Percentiles rank a stretch among this genome's conserved stretches.
phyloP scores from a whole-genome alignment of 1,139 yeast genomes.

The Yamadazyma triangularis region DNA sequence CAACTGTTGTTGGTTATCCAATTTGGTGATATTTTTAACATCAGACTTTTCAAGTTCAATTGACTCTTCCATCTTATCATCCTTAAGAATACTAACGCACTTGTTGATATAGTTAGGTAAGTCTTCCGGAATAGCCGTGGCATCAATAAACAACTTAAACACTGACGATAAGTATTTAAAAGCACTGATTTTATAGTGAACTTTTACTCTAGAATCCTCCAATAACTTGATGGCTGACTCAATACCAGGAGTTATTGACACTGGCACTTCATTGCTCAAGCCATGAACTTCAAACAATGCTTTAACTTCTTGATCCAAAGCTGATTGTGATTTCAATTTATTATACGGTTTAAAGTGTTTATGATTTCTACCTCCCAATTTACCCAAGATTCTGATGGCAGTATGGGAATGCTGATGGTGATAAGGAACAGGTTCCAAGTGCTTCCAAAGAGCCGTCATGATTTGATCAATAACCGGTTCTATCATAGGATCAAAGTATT shows the following conservation, averaged over 20 bases:
- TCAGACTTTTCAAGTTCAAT: conserved; percentile 39
- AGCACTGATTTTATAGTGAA: conserved; percentile 72
- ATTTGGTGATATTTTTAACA: conserved; percentile 44
- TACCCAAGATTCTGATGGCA: conserved; percentile 88
- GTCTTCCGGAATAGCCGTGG: conserved; percentile 57
- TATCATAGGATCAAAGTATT: conserved; percentile 93
- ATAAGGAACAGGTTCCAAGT: conserved; percentile 86
- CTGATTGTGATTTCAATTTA: conserved; percentile 53
- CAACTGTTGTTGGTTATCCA: conserved; percentile 58
- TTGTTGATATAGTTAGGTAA: conserved; percentile 41
- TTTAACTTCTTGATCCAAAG: conserved; percentile 62
- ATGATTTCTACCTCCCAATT: conserved; percentile 93
- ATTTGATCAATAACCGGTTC: conserved; percentile 95
- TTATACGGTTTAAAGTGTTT: conserved; percentile 73
- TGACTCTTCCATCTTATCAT: conserved; percentile 35
- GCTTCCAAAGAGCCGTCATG: conserved; percentile 89
- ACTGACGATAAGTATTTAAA: conserved; percentile 67
- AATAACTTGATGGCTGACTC: conserved; percentile 65
- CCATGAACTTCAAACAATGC: conserved; percentile 74
- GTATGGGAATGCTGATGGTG: conserved; percentile 93
- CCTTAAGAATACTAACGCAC: conserved; percentile 45
- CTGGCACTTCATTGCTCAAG: conserved; percentile 52
- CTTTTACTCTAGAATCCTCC: conserved; percentile 61
- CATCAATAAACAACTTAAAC: conserved; percentile 65
- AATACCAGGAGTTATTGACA: conserved; percentile 81